Evolutionary conservation across 768 basidiomycete genomes (phyloP).

Genomic region (Gloeopeniophorella convolvens): DNA sequence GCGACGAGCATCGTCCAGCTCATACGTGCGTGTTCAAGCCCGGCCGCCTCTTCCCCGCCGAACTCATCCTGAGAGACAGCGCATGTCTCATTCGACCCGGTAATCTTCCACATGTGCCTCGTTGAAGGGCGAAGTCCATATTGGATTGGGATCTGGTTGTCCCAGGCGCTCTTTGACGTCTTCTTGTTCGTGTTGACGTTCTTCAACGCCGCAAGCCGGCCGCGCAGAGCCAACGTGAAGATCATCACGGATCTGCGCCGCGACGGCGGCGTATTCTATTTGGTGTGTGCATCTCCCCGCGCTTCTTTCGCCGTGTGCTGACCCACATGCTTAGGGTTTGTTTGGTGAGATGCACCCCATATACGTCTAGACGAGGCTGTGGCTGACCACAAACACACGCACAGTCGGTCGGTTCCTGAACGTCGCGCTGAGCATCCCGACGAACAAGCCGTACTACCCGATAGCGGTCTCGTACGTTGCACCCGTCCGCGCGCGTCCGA

Average conservation of each 20-base stretch:
- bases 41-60: not conserved
- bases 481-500: not conserved
- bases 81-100: not conserved
- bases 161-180: conserved; percentile 34
- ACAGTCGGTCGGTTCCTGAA: conserved; percentile 16
- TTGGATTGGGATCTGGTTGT: conserved; percentile 28
- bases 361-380: no score
- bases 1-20: not conserved
- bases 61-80: not conserved
- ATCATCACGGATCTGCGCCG: conserved; percentile 30
- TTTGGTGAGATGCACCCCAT: conserved; percentile 8
- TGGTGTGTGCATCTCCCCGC: conserved; percentile 23
- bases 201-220: conserved; percentile 33
- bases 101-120: conserved; percentile 16
- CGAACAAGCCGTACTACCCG: not conserved
- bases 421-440: conserved; percentile 11
- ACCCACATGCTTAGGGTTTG: not conserved
- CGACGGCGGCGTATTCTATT: conserved; percentile 34
- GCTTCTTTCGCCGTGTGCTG: not conserved
- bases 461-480: conserved; percentile 13
- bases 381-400: not conserved
- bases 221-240: conserved; percentile 28
- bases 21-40: conserved; percentile 4
- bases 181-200: conserved; percentile 30
- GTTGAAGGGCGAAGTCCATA: not conserved